Base-by-base conservation (phyloP, 192 early-diverging fungal genomes). In the Tieghemiomyces parasiticus region DNA sequence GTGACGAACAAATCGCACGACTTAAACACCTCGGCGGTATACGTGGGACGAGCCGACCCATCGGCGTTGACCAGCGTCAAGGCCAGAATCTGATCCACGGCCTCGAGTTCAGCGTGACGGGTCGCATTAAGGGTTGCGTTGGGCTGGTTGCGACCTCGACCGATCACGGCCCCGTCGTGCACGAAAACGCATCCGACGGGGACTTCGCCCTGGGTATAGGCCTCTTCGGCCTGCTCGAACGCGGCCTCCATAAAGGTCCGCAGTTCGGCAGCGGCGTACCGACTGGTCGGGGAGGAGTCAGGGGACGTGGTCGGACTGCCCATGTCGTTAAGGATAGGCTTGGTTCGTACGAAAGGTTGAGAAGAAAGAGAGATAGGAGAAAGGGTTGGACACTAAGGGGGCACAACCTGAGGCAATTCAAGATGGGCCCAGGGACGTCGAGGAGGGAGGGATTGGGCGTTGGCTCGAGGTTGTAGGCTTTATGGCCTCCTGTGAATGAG, bases 171-270 rank as follows among this genome's bases (percentile, higher is more conserved):
- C 8, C 66, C 71, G 31, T 80, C 55, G 35, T 74, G 71, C 1
- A 99, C 90, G 73, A 97, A 87, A 0, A 96, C 87, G 63, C 93
- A 97, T 26, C 96, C 96, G 2, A 97, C 94, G 1, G 96, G 96
- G 0, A 99, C 94, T 74, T 99, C 96, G 2, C 76, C 67, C 16
- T 74, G 74, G 6, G 76, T 67, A 44, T 84, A 85, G 2, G 96
- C 94, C 62, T 95, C 89, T 55, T 93, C 67, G 6, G 93, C 95
- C 66, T 69, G 56, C 22, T 12, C 12, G 38, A 65, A 31, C 24
- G 22, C 50, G 6, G 50, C 50, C 50, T 28, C 30, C 50, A 52
- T 52, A 30, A 29, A 52, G 46, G 25, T 29, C 14, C 31, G 22
- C 2, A 28, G 16, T 2, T 52, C 50, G 30, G 24, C 26, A 13